phyloP scores from a whole-genome alignment of 768 basidiomycete species.

The Podaxis sp. region DNA sequence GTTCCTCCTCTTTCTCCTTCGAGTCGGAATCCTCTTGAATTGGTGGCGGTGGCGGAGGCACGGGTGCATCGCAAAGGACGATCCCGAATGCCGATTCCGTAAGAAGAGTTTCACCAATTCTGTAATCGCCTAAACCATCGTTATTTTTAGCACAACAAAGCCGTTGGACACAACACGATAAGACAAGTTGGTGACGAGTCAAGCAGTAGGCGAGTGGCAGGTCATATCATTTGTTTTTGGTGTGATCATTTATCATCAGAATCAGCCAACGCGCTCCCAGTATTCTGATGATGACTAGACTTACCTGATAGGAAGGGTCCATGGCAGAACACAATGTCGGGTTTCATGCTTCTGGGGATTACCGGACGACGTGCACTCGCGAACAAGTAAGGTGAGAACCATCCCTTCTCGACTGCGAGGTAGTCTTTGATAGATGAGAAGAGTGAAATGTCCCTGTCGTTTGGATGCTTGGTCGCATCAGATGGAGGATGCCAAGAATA shows the following conservation, averaged over 20 bases:
- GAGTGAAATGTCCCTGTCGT: slow-evolving; percentile 49
- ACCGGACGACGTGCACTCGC: slow-evolving; percentile 59
- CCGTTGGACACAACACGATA: not conserved
- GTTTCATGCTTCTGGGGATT: slow-evolving; percentile 62
- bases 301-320: slow-evolving; percentile 59
- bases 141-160: not conserved
- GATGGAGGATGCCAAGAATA: not conserved
- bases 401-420: slow-evolving; percentile 61
- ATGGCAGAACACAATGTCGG: slow-evolving; percentile 66
- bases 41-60: slow-evolving; percentile 23
- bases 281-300: slow-evolving; percentile 13
- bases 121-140: slow-evolving; percentile 53
- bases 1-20: slow-evolving; percentile 17
- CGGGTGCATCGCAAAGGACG: slow-evolving; percentile 35
- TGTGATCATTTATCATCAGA: not conserved
- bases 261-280: not conserved
- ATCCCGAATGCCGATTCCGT: slow-evolving; percentile 56
- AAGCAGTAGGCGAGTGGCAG: not conserved
- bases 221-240: not conserved
- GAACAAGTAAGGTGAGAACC: slow-evolving; percentile 69
- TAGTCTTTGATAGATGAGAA: slow-evolving; percentile 65
- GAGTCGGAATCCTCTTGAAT: slow-evolving; percentile 18
- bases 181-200: not conserved
- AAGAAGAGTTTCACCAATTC: slow-evolving; percentile 57
- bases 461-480: not conserved